Base-by-base conservation (phyloP, 352 stramenopile genomes). In the Phytophthora chlamydospora region DNA sequence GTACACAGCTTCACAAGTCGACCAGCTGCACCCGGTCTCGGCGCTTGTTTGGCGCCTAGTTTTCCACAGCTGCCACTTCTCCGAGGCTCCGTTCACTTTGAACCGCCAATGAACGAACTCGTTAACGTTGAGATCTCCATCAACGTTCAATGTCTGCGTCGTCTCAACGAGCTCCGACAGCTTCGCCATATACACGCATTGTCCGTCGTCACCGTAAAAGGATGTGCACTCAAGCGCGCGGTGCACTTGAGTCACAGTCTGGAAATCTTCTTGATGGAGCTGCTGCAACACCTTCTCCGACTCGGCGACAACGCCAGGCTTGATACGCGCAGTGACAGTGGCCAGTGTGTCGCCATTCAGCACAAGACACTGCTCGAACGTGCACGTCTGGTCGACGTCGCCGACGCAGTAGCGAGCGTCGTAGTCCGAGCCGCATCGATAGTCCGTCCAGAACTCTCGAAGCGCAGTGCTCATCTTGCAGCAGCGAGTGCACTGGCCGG, bases 21-120 rank as follows among this genome's bases (percentile, higher is more conserved):
- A 8, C 45, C 45, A 52, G 1, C 49, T 35, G 33, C 60, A 63
- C 14, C 53, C 53, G 2, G 60, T 58, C 49, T 68, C 59, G 0
- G 59, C 60, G 6, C 60, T 52, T 19, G 61, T 65, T 50, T 65
- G 41, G 9, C 54, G 42, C 29, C 49, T 55, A 3, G 62, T 71
- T 32, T 84, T 68, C 71, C 74, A 88, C 14, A 87, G 51, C 21
- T 75, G 71, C 75, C 77, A 85, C 19, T 76, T 72, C 35, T 67
- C 59, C 14, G 39, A 47, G 19, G 73, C 62, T 34, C 68, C 76
- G 1, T 66, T 54, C 43, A 93, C 60, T 51, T 75, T 74, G 62
- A 85, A 90, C 35, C 81, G 80, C 84, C 84, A 92, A 57, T 80
- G 77, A 11, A 89, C 74, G 31, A 72, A 87, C 16, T 70, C 33